Evolutionary conservation across 2,329 filamentous ascomycete species (phyloP).

Genomic region (Daldinia eschscholtzii): DNA sequence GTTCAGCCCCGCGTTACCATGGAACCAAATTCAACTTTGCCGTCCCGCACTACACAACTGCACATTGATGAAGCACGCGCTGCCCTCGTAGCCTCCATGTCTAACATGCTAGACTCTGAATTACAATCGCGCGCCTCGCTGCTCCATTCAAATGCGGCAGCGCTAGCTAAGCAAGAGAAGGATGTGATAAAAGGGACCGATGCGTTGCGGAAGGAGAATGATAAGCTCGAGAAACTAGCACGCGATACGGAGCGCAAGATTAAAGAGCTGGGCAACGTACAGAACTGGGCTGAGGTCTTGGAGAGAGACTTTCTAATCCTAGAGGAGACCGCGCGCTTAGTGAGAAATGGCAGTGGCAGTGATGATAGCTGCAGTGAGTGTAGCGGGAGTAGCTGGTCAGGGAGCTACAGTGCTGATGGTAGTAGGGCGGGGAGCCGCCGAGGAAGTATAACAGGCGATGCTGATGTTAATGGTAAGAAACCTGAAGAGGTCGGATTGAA

Average conservation of each 20-base stretch:
- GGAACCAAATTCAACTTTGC: constrained; percentile 30
- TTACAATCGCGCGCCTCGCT: constrained; percentile 75
- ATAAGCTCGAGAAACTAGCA: constrained; percentile 73
- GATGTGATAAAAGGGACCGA: constrained; percentile 72
- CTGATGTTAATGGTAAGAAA: constrained; percentile 22
- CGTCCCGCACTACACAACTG: constrained; percentile 56
- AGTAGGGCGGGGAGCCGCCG: constrained; percentile 40
- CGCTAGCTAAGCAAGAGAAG: constrained; percentile 75
- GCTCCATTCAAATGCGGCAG: constrained; percentile 76
- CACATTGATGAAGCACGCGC: constrained; percentile 69
- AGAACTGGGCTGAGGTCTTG: constrained; percentile 89
- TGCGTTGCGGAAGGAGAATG: constrained; percentile 72
- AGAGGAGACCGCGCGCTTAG: constrained; percentile 73
- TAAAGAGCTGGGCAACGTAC: constrained; percentile 84
- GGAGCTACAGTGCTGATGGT: constrained; percentile 45
- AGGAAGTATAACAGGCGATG: constrained; percentile 36
- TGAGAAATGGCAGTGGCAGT: constrained; percentile 54
- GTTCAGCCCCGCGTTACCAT: constrained; percentile 26
- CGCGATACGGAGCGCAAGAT: constrained; percentile 72
- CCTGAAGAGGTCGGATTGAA: constrained; percentile 36
- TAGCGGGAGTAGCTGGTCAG: constrained; percentile 46
- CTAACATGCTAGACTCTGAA: constrained; percentile 76
- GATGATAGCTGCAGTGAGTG: constrained; percentile 49
- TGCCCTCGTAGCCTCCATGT: constrained; percentile 72
- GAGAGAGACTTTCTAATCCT: constrained; percentile 75